Base-by-base conservation (phyloP, 805 yeast genomes). In the Candida namnaoensis region DNA sequence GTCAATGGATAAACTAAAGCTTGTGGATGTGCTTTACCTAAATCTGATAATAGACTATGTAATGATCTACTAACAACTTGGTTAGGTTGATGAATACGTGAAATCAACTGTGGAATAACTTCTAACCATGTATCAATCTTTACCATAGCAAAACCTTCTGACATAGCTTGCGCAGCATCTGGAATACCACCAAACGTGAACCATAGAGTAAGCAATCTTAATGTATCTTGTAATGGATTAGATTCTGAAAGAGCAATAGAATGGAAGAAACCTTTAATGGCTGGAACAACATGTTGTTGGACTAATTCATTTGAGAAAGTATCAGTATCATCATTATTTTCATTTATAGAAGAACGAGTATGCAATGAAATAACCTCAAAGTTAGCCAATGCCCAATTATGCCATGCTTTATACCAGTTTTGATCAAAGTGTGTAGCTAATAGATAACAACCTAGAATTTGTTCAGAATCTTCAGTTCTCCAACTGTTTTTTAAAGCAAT, bases 381-480 rank as follows among this genome's bases (percentile, higher is more conserved):
- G 61, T 95, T 93, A 1, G 98, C 97, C 56, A 95, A 69, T 0
- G 99, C 99, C 99, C 99, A 93, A 56, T 88, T 91, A 59, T 93
- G 99, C 99, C 99, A 95, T 14, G 98, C 99, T 57, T 95, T 93
- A 56, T 93, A 93, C 96, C 99, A 93, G 24, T 76, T 74, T 32
- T 76, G 71, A 58, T 93, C 97, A 61, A 93, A 91, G 58, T 90
- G 96, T 0, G 99, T 91, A 0, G 99, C 98, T 48, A 93, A 69
- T 42, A 93, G 66, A 58, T 87, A 93, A 0, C 97, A 88, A 11
- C 97, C 96, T 44, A 93, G 65, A 48, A 93, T 88, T 1, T 90
- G 83, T 36, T 88, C 90, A 1, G 90, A 80, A 33, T 75, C 76
- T 46, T 80, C 84, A 9, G 78, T 72, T 45, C 86, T 74, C 98